A percentile compares a stretch with the other conserved stretches of the same genome.
phyloP scores from a whole-genome alignment of 1,284 basidiomycete genomes.

The Fomitopsis betulina region DNA sequence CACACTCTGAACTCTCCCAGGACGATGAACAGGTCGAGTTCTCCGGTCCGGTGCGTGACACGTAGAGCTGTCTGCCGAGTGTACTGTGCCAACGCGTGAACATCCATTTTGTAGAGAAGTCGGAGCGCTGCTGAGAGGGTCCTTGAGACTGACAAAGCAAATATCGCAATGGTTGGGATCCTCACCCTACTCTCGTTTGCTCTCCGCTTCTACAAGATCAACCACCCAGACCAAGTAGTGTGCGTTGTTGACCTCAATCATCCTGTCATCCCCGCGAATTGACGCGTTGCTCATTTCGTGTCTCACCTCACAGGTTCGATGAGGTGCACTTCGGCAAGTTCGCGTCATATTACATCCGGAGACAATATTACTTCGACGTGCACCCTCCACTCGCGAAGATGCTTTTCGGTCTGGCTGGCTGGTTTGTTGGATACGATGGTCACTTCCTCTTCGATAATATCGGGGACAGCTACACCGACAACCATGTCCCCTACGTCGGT shows the following conservation, averaged over 20 bases:
- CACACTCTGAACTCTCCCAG: slow-evolving; percentile 7
- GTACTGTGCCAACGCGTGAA: slow-evolving; percentile 3
- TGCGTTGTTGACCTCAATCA: slow-evolving; percentile 38
- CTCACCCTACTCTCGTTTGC: slow-evolving; percentile 76
- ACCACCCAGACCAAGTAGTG: slow-evolving; percentile 93
- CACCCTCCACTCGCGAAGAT: slow-evolving; percentile 96
- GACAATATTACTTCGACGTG: slow-evolving; percentile 99
- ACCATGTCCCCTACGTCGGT: slow-evolving; percentile 91
- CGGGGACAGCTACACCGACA: slow-evolving; percentile 86
- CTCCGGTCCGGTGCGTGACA: slow-evolving; percentile 28
- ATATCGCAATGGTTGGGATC: slow-evolving; percentile 49
- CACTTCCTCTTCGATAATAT: slow-evolving; percentile 93
- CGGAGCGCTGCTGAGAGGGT: slow-evolving; percentile 56
- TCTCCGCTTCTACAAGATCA: slow-evolving; percentile 90
- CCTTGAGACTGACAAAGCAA: slow-evolving; percentile 57
- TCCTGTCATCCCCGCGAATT: background rate
- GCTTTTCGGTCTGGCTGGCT: slow-evolving; percentile 88
- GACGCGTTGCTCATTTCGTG: slow-evolving; percentile 3
- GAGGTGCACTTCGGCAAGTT: slow-evolving; percentile 98
- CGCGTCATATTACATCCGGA: slow-evolving; percentile 84
- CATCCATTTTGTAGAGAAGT: slow-evolving; percentile 15
- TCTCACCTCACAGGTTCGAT: slow-evolving; percentile 65
- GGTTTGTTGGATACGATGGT: slow-evolving; percentile 96
- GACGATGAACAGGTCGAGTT: slow-evolving; percentile 21
- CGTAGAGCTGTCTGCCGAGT: slow-evolving; percentile 16